Evolutionary conservation across 495 filamentous ascomycete species (phyloP).

Genomic region (Podospora pseudoanserina): DNA sequence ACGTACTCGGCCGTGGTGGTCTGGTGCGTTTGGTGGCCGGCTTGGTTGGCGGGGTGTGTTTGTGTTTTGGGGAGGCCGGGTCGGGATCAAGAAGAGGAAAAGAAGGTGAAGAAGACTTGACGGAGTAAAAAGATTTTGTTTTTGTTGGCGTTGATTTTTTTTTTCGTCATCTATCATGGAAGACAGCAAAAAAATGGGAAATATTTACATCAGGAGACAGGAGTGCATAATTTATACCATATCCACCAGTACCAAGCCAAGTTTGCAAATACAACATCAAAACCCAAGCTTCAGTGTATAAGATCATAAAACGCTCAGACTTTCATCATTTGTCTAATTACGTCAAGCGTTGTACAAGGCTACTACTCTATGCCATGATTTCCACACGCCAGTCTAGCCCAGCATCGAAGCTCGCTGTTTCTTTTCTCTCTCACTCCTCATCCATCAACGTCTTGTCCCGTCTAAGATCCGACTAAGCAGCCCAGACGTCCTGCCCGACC

Average conservation of each 20-base stretch:
- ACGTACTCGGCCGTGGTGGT: conserved; percentile 87
- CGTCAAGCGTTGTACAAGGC: neutral
- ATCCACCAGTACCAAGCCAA: neutral
- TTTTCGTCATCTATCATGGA: neutral
- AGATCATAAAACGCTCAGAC: neutral
- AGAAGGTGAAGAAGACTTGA: conserved; percentile 35
- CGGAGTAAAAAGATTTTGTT: neutral
- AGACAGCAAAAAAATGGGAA: neutral
- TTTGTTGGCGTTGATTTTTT: neutral
- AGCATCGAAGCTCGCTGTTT: neutral
- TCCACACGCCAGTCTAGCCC: neutral
- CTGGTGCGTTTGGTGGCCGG: conserved; percentile 99
- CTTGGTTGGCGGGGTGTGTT: conserved; percentile 67
- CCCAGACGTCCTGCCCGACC: conserved; percentile 87
- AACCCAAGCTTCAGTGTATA: neutral
- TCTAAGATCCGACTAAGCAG: conserved; percentile 50
- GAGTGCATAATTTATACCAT: neutral
- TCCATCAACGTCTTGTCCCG: neutral
- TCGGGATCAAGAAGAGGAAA: neutral
- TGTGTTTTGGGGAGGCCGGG: conserved; percentile 38
- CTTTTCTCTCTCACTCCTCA: neutral
- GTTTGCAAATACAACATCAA: neutral
- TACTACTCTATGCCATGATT: neutral
- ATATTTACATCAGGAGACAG: neutral
- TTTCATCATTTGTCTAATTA: neutral